phyloP scores from a whole-genome alignment of 1,284 basidiomycete species.

The Naganishia sp. region DNA sequence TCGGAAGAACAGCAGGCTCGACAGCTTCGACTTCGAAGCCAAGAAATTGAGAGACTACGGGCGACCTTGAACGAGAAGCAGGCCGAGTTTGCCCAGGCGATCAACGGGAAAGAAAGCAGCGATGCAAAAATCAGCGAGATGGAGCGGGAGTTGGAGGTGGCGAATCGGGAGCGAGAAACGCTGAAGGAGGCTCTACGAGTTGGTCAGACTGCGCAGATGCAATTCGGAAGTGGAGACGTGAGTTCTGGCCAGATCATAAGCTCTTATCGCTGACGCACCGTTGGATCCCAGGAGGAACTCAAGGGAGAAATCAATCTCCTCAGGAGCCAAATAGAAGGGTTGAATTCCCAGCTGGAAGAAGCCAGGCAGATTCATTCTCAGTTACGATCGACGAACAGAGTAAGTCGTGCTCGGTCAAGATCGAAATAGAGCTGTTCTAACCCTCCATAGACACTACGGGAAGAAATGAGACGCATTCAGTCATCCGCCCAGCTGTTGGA shows the following conservation, averaged over 20 bases:
- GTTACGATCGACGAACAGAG: constrained; percentile 64
- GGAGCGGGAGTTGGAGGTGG: constrained; percentile 62
- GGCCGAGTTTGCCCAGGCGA: constrained; percentile 57
- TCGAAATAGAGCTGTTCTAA: constrained; percentile 24
- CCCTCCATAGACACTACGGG: constrained; percentile 68
- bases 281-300: constrained; percentile 44
- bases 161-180: constrained; percentile 54
- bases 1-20: constrained; percentile 81
- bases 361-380: constrained; percentile 42
- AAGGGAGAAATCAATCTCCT: constrained; percentile 52
- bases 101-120: constrained; percentile 62
- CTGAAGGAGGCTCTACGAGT: constrained; percentile 55
- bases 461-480: constrained; percentile 89
- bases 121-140: constrained; percentile 62
- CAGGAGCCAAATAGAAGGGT: constrained; percentile 43
- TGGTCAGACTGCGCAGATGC: constrained; percentile 57
- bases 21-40: constrained; percentile 58
- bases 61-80: constrained; percentile 60
- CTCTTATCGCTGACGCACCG: neutral
- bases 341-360: constrained; percentile 53
- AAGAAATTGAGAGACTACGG: constrained; percentile 74
- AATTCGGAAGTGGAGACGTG: constrained; percentile 54
- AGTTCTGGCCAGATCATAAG: constrained; percentile 31
- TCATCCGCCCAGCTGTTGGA: constrained; percentile 85
- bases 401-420: constrained; percentile 44